Evolutionary conservation across 371 early-diverging fungal species (phyloP).

Genomic region (Nematocida ausubeli): DNA sequence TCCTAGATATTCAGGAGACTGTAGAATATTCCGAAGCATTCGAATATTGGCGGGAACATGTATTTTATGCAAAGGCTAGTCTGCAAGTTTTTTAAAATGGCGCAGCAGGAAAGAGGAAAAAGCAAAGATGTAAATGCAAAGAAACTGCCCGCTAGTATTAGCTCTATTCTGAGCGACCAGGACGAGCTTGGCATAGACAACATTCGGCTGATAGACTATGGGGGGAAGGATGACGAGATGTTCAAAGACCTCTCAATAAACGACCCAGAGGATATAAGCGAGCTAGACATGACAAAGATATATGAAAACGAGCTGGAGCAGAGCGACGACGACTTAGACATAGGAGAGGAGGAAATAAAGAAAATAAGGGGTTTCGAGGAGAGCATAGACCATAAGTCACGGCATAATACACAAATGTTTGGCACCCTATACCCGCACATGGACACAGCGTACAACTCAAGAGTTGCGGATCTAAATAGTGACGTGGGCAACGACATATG

Average conservation of each 20-base stretch:
- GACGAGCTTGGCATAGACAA: conserved; percentile 29
- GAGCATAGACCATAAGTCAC: neutral
- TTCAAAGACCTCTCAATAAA: conserved; percentile 19
- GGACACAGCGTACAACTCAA: conserved; percentile 15
- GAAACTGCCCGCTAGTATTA: neutral
- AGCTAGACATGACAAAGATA: conserved; percentile 50
- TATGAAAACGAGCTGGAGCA: conserved; percentile 53
- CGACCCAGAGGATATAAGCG: conserved; percentile 32
- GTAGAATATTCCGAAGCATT: too few species aligned
- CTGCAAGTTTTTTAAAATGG: conserved; percentile 22
- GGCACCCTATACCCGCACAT: conserved; percentile 1
- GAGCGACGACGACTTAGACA: conserved; percentile 24
- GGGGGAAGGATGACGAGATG: conserved; percentile 35
- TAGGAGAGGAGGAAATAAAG: conserved; percentile 19
- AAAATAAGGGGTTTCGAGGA: conserved; percentile 30
- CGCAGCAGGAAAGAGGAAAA: conserved; percentile 1
- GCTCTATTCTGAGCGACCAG: neutral
- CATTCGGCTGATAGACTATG: conserved; percentile 49
- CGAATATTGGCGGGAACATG: neutral
- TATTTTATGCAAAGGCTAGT: neutral
- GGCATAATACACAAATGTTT: neutral
- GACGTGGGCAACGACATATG: conserved; percentile 56
- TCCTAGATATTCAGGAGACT: neutral
- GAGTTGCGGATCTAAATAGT: conserved; percentile 33
- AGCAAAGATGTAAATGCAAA: neutral